A percentile compares a stretch with the other conserved stretches of the same genome.
phyloP scores from a whole-genome alignment of 306 rosid genomes.

The Lathyrus sativus region DNA sequence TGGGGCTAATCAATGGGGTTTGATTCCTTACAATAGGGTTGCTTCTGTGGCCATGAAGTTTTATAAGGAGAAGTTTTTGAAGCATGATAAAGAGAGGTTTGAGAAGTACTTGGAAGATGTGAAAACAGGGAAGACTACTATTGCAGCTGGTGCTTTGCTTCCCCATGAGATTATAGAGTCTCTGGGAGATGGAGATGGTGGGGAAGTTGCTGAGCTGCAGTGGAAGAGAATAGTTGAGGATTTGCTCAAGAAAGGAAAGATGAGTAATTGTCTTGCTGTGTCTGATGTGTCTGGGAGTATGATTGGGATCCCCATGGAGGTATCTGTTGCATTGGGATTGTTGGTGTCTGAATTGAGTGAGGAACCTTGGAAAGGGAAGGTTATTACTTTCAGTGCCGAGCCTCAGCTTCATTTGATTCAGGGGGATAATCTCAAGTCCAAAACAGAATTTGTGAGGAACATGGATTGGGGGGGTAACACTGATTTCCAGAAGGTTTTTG shows the following conservation, averaged over 20 bases:
- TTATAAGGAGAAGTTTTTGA: slow-evolving; percentile 52
- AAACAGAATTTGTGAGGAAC: slow-evolving; percentile 37
- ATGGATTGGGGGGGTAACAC: slow-evolving; percentile 57
- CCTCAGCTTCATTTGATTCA: slow-evolving; percentile 60
- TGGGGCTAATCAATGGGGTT: slow-evolving; percentile 58
- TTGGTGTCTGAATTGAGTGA: slow-evolving; percentile 64
- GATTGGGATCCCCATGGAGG: slow-evolving; percentile 56
- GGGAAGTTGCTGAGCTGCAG: slow-evolving; percentile 64
- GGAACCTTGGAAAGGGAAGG: slow-evolving; percentile 73
- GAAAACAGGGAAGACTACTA: slow-evolving; percentile 43
- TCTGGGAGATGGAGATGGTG: slow-evolving; percentile 35
- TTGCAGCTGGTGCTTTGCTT: slow-evolving; percentile 68
- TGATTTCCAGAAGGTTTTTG: slow-evolving; percentile 69
- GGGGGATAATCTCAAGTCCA: slow-evolving; percentile 50
- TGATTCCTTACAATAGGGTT: slow-evolving; percentile 61
- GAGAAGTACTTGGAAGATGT: slow-evolving; percentile 51
- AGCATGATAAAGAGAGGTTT: slow-evolving; percentile 61
- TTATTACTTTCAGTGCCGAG: slow-evolving; percentile 49
- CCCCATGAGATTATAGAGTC: slow-evolving; percentile 58
- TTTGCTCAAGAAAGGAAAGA: slow-evolving; percentile 47
- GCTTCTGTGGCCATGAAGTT: slow-evolving; percentile 68
- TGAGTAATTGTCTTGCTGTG: slow-evolving; percentile 56
- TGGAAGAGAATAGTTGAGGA: slow-evolving; percentile 76
- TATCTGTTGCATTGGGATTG: slow-evolving; percentile 61
- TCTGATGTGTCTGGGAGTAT: slow-evolving; percentile 70